phyloP scores from a whole-genome alignment of 805 yeast genomes.

The Candida lessepsii region DNA sequence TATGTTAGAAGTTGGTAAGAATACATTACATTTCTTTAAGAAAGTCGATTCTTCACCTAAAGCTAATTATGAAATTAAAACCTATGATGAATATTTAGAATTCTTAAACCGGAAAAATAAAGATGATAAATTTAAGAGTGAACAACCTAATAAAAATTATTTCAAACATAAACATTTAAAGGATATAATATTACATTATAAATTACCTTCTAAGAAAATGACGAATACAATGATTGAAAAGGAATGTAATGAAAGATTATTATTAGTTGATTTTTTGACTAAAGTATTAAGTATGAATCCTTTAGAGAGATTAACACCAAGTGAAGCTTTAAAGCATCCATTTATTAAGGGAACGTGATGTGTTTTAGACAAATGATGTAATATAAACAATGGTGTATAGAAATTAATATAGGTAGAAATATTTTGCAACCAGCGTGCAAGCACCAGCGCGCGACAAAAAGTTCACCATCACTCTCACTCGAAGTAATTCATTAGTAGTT shows the following conservation, averaged over 20 bases:
- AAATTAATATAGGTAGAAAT: no score
- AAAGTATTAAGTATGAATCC: constrained; percentile 86
- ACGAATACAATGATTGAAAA: constrained; percentile 54
- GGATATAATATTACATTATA: constrained; percentile 77
- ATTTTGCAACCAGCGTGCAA: constrained; percentile 5
- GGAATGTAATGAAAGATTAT: constrained; percentile 70
- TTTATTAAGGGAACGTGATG: constrained; percentile 50
- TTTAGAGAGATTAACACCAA: constrained; percentile 94
- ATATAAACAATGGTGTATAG: no score
- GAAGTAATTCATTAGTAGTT: no score
- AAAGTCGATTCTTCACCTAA: constrained; percentile 30
- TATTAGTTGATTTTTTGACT: constrained; percentile 71
- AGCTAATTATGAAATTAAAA: constrained; percentile 31
- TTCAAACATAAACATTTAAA: constrained; percentile 62
- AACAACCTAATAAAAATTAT: constrained; percentile 82
- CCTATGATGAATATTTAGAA: constrained; percentile 35
- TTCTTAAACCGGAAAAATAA: constrained; percentile 23
- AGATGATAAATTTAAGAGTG: constrained; percentile 40
- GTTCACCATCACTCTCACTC: no score
- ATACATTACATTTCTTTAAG: constrained; percentile 66
- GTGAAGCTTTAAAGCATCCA: constrained; percentile 90
- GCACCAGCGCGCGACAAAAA: constrained; percentile 2
- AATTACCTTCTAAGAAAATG: constrained; percentile 60
- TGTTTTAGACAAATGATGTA: neutral
- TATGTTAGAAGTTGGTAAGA: constrained; percentile 96